Percentiles rank a stretch among this genome's conserved stretches.
Evolutionary conservation across 768 basidiomycete species (phyloP).

Genomic region (Tulasnella sp.): DNA sequence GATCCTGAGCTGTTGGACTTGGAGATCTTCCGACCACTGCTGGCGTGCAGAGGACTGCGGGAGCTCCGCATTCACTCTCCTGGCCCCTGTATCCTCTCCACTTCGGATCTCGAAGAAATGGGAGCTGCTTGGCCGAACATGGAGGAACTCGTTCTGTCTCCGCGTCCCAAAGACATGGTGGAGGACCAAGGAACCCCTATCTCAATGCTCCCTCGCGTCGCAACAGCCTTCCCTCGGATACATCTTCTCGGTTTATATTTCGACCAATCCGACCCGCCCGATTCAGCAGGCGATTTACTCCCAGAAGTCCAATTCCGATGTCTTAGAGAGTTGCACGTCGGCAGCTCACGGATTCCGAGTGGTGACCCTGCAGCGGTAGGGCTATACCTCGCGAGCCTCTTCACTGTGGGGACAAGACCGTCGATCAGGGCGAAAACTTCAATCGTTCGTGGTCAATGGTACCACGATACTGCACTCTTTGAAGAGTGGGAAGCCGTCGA

Average conservation of each 20-base stretch:
- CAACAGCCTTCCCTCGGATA: neutral
- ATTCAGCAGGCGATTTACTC: neutral
- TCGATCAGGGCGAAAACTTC: neutral
- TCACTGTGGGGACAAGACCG: neutral
- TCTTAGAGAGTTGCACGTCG: neutral
- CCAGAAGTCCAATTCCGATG: neutral
- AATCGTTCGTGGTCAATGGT: too few species aligned
- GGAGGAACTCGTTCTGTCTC: neutral
- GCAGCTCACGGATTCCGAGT: neutral
- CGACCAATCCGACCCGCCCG: neutral
- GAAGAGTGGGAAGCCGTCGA: neutral
- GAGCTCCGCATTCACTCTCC: neutral
- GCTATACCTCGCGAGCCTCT: constrained; percentile 1
- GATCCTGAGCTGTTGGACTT: neutral
- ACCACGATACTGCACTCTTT: too few species aligned
- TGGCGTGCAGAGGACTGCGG: neutral
- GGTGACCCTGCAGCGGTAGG: neutral
- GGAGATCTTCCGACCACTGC: neutral
- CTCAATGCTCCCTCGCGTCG: neutral
- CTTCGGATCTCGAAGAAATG: neutral
- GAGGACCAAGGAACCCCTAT: neutral
- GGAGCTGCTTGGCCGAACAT: neutral
- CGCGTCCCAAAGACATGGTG: neutral
- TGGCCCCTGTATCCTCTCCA: neutral
- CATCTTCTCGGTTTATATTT: neutral